Base-by-base conservation (phyloP, 2,329 filamentous ascomycete genomes). In the Cladosporium sp. region DNA sequence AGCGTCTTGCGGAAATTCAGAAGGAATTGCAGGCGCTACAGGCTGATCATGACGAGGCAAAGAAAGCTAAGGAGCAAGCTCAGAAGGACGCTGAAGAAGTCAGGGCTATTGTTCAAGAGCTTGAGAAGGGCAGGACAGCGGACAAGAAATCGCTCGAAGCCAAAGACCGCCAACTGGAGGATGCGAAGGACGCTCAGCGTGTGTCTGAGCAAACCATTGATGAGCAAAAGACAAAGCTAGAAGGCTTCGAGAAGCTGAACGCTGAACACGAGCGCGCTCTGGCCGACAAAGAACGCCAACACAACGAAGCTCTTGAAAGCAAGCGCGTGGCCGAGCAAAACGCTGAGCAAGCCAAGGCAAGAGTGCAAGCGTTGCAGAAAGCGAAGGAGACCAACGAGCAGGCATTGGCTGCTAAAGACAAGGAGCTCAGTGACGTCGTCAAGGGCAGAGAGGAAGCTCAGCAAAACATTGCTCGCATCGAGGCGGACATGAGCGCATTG, bases 11-110 rank as follows among this genome's bases (percentile, higher is more conserved):
- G 9, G 17, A 40, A 10, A 12, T 45, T 19, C 56, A 60, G 20
- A 61, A 60, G 35, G 62, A 62, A 37, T 40, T 59, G 6, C 22
- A 60, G n/a, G 48, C 45, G 3, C 36, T 64, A 24, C 52, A 62
- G 22, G 40, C 42, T 10, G 55, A 64, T 34, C 20, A 66, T 2
- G 37, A 60, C 13, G 58, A 59, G 20, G 37, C 58, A 1, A 59
- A 56, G 9, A 56, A 54, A 47, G 39, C 50, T 6, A 52, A 53
- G 45, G 42, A 57, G 6, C 50, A 22, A 19, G 56, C 56, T 9
- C 24, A 58, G 24, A 34, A 49, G 25, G 51, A 58, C 15, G 48
- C 42, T 17, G 48, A n/a, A 9, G 20, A n/a, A 20, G 28, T 45
- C 22, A 58, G 34, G 50, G 24, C 37, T 10, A 42, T 8, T 8